phyloP scores from a whole-genome alignment of 2,329 filamentous ascomycete genomes.

The Pseudodiploospora longispora region DNA sequence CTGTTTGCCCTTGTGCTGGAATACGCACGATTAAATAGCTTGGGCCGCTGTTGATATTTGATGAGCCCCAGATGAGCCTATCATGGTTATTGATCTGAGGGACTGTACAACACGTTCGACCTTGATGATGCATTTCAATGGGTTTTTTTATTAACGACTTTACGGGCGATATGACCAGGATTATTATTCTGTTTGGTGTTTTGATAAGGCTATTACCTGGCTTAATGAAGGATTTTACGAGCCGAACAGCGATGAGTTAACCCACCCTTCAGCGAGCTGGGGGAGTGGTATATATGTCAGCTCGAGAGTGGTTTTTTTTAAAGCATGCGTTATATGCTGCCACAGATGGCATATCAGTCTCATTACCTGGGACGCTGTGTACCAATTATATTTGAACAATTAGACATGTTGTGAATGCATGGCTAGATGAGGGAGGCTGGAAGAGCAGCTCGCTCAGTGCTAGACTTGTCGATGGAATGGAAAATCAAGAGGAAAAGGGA shows the following conservation, averaged over 20 bases:
- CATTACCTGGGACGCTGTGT: slow-evolving; percentile 20
- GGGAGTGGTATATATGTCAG: too few relatives aligned
- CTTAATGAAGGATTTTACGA: too few relatives aligned
- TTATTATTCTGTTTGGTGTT: slow-evolving; percentile 11
- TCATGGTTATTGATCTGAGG: slow-evolving; percentile 10
- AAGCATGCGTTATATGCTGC: too few relatives aligned
- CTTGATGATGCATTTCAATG: slow-evolving; percentile 16
- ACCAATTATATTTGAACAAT: slow-evolving; percentile 20
- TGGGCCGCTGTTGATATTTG: slow-evolving; percentile 11
- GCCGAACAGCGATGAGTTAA: too few relatives aligned
- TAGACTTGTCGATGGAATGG: neutral
- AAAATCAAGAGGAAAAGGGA: slow-evolving; percentile 1
- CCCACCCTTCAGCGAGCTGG: too few relatives aligned
- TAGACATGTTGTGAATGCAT: slow-evolving; percentile 21
- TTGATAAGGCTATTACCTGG: neutral
- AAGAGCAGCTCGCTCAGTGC: too few relatives aligned
- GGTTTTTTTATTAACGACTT: slow-evolving; percentile 16
- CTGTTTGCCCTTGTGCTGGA: slow-evolving; percentile 15
- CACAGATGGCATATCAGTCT: slow-evolving; percentile 9
- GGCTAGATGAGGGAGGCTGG: slow-evolving; percentile 13
- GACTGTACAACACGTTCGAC: slow-evolving; percentile 13
- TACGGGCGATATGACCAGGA: slow-evolving; percentile 13
- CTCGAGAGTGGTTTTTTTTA: too few relatives aligned
- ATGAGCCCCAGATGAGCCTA: slow-evolving; percentile 3
- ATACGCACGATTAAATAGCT: slow-evolving; percentile 15